Evolutionary conservation across 345 rosid species (phyloP), one percentile per base, ranked within the genome.

Genomic region (Syzygium aromaticum): DNA sequence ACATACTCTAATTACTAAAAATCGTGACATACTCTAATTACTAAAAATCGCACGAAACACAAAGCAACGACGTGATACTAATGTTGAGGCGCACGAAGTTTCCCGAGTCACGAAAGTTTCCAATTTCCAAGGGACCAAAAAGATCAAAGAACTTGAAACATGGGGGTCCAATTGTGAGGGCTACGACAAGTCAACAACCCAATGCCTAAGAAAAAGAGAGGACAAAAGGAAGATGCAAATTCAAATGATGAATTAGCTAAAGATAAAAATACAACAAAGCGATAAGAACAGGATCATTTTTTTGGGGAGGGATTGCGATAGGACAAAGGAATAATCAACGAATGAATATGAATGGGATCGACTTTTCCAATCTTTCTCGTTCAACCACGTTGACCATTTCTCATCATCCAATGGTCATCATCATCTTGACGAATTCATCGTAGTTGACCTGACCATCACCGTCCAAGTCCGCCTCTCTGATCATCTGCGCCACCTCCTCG

Each of bases 371-470:
- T 73, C 80, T 19, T 73, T 73, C 80, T 53, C 0, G 49, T 52
- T 40, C 86, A 84, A 52, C 80, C 49, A 0, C 8, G 49, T 73
- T 73, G 80, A 73, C 80, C 1, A 40, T 5, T 38, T 38, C 11
- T 38, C 43, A 3, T 88, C 87, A 88, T 51, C 87, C 83, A 25
- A 78, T 25, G 64, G 87, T 52, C 87, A 73, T 77, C 90, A 89
- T 89, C 90, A 89, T 84, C 87, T 77, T 77, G 64, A 87, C 88
- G 63, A 89, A 89, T 52, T 87, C 88, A 23, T 89, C 90, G 84
- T 52, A 89, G 67, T 86, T 85, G 51, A 89, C 90, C 51, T 67
- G 90, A 22, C 90, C 90, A 77, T 89, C 90, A 53, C 90, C 90
- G 61, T 89, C 90, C 78, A 89, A 59, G 86, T 89, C 90, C 11